Evolutionary conservation across 345 rosid genomes (phyloP).

Genomic region (Punica granatum): DNA sequence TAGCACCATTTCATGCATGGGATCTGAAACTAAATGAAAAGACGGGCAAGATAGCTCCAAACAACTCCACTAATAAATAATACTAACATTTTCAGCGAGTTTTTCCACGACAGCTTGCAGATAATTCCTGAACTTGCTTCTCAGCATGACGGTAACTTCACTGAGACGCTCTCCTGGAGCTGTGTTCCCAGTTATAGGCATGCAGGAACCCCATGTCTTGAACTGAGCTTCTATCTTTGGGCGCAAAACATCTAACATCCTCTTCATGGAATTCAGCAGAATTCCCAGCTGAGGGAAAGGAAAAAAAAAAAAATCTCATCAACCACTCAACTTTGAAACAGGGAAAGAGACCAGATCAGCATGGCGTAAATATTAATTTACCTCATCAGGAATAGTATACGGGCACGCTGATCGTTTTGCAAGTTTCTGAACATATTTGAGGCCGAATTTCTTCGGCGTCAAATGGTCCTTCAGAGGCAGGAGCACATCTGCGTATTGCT

Average conservation of each 20-base stretch:
- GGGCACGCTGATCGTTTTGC: conserved; percentile 70
- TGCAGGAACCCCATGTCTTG: conserved; percentile 95
- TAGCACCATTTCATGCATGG: neutral
- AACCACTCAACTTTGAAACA: neutral
- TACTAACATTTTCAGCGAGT: conserved; percentile 83
- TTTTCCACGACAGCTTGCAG: conserved; percentile 91
- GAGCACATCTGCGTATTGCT: conserved; percentile 86
- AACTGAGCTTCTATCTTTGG: conserved; percentile 79
- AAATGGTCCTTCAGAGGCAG: conserved; percentile 85
- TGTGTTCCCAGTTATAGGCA: conserved; percentile 67
- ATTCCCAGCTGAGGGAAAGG: conserved; percentile 53
- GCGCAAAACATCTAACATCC: conserved; percentile 83
- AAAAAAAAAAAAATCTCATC: neutral
- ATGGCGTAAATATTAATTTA: conserved; percentile 12
- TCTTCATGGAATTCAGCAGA: conserved; percentile 83
- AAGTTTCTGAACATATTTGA: conserved; percentile 86
- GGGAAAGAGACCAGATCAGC: neutral
- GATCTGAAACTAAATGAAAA: neutral
- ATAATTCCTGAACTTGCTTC: conserved; percentile 81
- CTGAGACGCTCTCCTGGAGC: conserved; percentile 89
- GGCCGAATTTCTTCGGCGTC: conserved; percentile 78
- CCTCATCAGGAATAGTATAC: conserved; percentile 86
- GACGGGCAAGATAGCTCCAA: neutral
- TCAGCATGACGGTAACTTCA: conserved; percentile 91
- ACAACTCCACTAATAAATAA: neutral